phyloP scores from a whole-genome alignment of 352 stramenopile species.

The Phytophthora pseudosyringae region DNA sequence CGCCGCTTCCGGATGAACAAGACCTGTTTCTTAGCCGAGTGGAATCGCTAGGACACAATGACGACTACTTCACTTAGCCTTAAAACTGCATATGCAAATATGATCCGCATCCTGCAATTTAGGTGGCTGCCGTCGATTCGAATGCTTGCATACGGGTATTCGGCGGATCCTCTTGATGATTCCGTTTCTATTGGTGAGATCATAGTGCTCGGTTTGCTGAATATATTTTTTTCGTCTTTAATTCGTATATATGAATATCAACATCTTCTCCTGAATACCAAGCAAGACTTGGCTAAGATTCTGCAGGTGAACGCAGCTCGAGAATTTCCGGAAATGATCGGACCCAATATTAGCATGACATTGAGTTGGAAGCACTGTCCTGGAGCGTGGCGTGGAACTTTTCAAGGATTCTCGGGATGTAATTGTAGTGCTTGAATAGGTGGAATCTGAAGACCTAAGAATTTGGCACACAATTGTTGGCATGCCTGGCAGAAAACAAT shows the following conservation, averaged over 20 bases:
- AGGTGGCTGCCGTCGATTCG: slow-evolving; percentile 4
- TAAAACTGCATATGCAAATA: slow-evolving; percentile 10
- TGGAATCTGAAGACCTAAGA: not conserved
- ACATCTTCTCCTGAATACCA: not conserved
- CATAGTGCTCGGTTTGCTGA: too few species aligned
- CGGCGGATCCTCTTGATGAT: not conserved
- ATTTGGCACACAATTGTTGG: not conserved
- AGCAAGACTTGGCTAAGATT: not conserved
- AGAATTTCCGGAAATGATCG: slow-evolving; percentile 11
- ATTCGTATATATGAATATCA: not conserved
- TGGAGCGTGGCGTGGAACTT: slow-evolving; percentile 7
- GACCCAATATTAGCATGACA: slow-evolving; percentile 12
- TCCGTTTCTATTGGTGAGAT: not conserved
- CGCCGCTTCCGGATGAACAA: slow-evolving; percentile 6
- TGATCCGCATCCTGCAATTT: slow-evolving; percentile 1
- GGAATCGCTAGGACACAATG: not conserved
- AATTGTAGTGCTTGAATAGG: slow-evolving; percentile 12
- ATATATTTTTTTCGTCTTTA: not conserved
- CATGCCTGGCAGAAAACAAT: slow-evolving; percentile 10
- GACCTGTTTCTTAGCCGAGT: not conserved
- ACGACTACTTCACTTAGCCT: not conserved
- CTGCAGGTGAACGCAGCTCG: slow-evolving; percentile 1
- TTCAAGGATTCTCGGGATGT: slow-evolving; percentile 4
- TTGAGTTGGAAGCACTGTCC: slow-evolving; percentile 24
- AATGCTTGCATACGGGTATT: slow-evolving; percentile 6